phyloP scores from a whole-genome alignment of 305 asterid genomes.

The Fraxinus velutina region DNA sequence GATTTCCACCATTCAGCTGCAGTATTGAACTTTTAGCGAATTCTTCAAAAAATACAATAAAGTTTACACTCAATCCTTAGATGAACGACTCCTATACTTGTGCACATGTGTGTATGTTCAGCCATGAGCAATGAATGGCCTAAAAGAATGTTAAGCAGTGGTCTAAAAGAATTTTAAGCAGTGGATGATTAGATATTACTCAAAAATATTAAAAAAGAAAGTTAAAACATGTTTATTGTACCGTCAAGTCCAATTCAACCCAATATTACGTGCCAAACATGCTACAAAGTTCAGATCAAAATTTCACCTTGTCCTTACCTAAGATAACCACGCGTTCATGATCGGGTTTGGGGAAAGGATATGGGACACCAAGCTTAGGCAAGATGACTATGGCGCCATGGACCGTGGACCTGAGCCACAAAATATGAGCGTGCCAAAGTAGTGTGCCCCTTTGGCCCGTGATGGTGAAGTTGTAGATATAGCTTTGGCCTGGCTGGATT shows the following conservation, averaged over 20 bases:
- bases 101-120: not conserved
- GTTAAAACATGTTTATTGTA: too few relatives aligned
- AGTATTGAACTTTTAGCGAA: not conserved
- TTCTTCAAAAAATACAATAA: not conserved
- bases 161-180: too few relatives aligned
- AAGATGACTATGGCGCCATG: slow-evolving; percentile 84
- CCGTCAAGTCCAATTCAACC: not conserved
- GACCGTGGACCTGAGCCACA: slow-evolving; percentile 80
- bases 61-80: not conserved
- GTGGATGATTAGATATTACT: not conserved
- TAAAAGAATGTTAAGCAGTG: not conserved
- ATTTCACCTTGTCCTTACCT: slow-evolving; percentile 34
- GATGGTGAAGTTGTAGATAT: slow-evolving; percentile 70
- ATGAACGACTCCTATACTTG: not conserved
- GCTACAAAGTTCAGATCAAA: not conserved
- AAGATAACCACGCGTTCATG: slow-evolving; percentile 63
- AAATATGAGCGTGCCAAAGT: slow-evolving; percentile 89
- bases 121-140: not conserved
- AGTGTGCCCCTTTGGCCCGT: slow-evolving; percentile 95
- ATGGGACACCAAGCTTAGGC: slow-evolving; percentile 81
- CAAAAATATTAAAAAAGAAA: too few relatives aligned
- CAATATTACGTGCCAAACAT: not conserved
- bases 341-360: slow-evolving; percentile 90
- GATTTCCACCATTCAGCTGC: slow-evolving; percentile 62
- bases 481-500: slow-evolving; percentile 71